phyloP scores from a whole-genome alignment of 176 grass and related monocot species.

The Musa acuminata region DNA sequence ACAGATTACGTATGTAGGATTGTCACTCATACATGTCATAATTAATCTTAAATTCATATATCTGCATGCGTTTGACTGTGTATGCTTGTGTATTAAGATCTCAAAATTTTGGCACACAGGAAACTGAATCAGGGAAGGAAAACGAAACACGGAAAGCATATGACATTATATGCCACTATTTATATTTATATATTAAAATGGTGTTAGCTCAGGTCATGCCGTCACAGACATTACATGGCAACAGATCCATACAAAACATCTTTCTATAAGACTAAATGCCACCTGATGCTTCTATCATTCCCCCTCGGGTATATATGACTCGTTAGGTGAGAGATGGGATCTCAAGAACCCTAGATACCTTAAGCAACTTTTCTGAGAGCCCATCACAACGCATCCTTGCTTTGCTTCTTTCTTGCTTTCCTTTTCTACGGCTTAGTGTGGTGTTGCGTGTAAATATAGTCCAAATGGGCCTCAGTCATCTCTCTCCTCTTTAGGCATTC shows the following conservation, averaged over 20 bases:
- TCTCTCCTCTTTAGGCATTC: conserved; percentile 40
- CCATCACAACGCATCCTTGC: no score
- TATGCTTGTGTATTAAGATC: no score
- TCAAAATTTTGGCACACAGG: no score
- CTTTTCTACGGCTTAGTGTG: conserved; percentile 33
- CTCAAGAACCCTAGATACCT: no score
- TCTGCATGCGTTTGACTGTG: no score
- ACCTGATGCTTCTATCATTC: not conserved
- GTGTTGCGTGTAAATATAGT: conserved; percentile 73
- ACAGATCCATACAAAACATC: not conserved
- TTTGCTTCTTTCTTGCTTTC: not conserved
- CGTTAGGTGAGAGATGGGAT: not conserved
- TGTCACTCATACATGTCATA: not conserved
- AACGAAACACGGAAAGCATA: no score
- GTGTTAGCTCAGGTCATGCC: not conserved
- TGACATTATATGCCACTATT: not conserved
- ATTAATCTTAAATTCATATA: no score
- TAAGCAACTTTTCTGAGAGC: no score
- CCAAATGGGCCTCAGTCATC: conserved; percentile 49
- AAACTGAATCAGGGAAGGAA: no score
- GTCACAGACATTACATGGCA: not conserved
- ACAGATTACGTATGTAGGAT: not conserved
- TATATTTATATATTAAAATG: not conserved
- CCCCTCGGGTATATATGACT: not conserved
- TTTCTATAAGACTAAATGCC: not conserved